Base-by-base conservation (phyloP, 768 basidiomycete genomes). In the Mrakia blollopis region DNA sequence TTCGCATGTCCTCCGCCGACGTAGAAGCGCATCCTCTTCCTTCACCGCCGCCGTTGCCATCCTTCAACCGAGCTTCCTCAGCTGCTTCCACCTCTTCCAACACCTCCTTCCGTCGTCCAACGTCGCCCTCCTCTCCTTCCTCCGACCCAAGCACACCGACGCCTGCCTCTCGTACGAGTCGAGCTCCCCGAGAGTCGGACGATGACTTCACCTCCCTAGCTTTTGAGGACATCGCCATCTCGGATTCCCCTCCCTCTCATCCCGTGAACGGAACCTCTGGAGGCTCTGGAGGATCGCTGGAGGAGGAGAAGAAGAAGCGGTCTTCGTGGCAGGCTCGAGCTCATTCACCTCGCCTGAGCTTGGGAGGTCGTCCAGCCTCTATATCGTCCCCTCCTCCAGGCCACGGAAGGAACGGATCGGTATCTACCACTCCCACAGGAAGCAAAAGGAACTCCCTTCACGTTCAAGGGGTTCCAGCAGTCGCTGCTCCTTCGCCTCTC, bases 141-240 rank as follows among this genome's bases (percentile, higher is more conserved):
- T 30, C 32, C 65, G 65, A 35, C 9, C 35, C 35, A 3, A 35
- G 7, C 35, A 68, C 65, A 37, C 65, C 65, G 3, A 68, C 65
- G 1, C 37, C 62, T 37, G 9, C 37, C 37, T 68, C 65, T 18
- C 16, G 37, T 10, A 23, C 35, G 35, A 37, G 7, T 21, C 47
- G 35, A 10, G 18, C 21, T 21, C 37, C 35, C 11, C 37, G 8
- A 3, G 21, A 21, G 2, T 68, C 65, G 21, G 39, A 37, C 23
- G 65, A 68, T 39, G 65, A 68, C 1, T n/a, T 68, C 16, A 37
- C 35, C 7, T 68, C 65, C 35, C 16, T 54, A 2, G 30, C 52
- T 21, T 71, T 71, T 30, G 69, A 71, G 69, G 44, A 47, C 69
- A 71, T 71, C 47, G 16, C 25, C 47, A 71, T 71, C 28, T 50